A percentile compares a stretch with the other conserved stretches of the same genome.
These are phyloP conservation scores for Gracilaria gracilis DNA, from an alignment of 23 red algal species.

Conservation along the genomic window DNA sequence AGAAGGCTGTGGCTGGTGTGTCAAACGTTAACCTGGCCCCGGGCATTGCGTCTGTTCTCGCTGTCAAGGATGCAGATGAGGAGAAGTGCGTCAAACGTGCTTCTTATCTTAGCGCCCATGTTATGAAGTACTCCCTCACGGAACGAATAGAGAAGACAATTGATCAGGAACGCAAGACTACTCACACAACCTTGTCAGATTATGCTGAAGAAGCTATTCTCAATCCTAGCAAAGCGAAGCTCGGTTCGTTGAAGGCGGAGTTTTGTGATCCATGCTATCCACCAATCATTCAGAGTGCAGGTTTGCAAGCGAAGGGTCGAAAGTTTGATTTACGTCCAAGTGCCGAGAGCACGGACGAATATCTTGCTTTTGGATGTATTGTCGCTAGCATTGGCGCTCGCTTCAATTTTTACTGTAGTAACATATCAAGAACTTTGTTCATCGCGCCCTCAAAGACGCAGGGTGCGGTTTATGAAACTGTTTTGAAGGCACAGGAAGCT, in stretches of 20 bases:
- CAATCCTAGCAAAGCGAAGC: conserved; percentile 65
- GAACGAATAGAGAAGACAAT: conserved; percentile 86
- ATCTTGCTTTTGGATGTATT: conserved; percentile 77
- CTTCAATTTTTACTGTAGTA: conserved; percentile 89
- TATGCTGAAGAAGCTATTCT: conserved; percentile 83
- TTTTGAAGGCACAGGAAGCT: conserved; percentile 75
- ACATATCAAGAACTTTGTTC: conserved; percentile 87
- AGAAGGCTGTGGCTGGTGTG: neutral
- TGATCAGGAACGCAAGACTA: conserved; percentile 81
- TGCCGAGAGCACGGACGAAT: conserved; percentile 77
- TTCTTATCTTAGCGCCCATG: conserved; percentile 65
- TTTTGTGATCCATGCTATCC: conserved; percentile 93
- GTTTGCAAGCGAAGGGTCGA: conserved; percentile 39
- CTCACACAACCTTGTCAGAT: conserved; percentile 78
- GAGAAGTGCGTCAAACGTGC: conserved; percentile 72
- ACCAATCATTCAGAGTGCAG: conserved; percentile 92
- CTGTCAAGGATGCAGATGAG: conserved; percentile 86
- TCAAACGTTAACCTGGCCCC: conserved; percentile 56
- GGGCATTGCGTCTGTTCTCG: conserved; percentile 70
- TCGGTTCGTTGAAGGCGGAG: conserved; percentile 70
- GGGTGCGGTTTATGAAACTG: conserved; percentile 69
- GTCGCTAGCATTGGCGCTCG: conserved; percentile 90
- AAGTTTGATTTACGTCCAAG: conserved; percentile 90
- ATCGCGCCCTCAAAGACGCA: conserved; percentile 76
- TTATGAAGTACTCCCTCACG: conserved; percentile 78